These are phyloP conservation scores for Fusarium solani-melongenae DNA, from an alignment of 2,329 filamentous ascomycete species.

Conservation along the genomic window DNA sequence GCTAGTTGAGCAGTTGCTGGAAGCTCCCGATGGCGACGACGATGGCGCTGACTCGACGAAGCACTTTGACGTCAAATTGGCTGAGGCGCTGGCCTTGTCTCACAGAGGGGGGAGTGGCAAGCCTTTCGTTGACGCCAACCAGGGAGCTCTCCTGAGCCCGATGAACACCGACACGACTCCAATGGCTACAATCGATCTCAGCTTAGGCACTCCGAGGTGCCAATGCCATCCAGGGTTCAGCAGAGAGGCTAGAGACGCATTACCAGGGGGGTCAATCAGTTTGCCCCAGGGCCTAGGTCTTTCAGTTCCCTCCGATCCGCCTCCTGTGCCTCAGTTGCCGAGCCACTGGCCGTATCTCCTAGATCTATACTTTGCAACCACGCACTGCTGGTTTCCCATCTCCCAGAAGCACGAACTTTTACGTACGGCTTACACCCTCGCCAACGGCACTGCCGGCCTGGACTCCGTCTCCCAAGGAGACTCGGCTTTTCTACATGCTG, in stretches of 20 bases:
- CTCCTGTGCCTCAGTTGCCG: no score
- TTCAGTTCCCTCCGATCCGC: no score
- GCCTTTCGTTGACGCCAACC: no score
- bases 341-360: conserved; percentile 4
- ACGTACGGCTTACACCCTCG: conserved; percentile 9
- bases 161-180: neutral
- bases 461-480: neutral
- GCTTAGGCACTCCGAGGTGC: neutral
- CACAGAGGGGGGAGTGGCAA: no score
- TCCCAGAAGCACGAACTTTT: conserved; percentile 15
- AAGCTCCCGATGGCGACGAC: conserved; percentile 7
- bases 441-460: neutral
- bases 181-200: neutral
- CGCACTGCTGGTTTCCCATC: conserved; percentile 23
- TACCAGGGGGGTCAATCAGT: no score
- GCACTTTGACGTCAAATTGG: conserved; percentile 2
- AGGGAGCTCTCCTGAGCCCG: neutral
- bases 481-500: conserved; percentile 9
- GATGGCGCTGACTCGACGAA: neutral
- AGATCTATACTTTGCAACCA: conserved; percentile 12
- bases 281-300: no score
- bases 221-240: neutral
- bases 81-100: neutral
- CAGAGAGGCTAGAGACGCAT: no score
- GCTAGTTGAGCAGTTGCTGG: neutral